These are phyloP conservation scores for Erucastrum elatum DNA, from an alignment of 345 rosid species.

Conservation along the genomic window DNA sequence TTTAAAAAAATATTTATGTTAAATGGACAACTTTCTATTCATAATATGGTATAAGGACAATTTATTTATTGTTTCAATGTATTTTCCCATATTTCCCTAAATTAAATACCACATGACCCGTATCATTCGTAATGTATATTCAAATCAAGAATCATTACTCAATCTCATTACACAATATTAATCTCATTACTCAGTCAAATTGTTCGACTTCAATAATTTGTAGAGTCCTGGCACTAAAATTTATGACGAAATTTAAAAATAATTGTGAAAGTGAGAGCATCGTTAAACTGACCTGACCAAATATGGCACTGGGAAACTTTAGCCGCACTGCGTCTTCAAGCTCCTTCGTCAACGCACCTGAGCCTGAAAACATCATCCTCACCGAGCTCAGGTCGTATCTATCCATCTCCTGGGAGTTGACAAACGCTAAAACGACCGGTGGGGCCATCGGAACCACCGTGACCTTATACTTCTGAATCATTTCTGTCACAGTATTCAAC, in stretches of 20 bases:
- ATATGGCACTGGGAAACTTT: slow-evolving; percentile 67
- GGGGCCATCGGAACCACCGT: slow-evolving; percentile 83
- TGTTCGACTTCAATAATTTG: neutral
- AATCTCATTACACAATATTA: neutral
- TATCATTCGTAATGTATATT: neutral
- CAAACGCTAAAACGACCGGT: slow-evolving; percentile 70
- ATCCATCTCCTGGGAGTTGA: slow-evolving; percentile 55
- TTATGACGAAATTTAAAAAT: neutral
- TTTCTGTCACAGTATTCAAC: slow-evolving; percentile 46
- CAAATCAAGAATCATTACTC: neutral
- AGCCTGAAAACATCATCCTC: slow-evolving; percentile 66
- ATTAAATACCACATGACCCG: neutral
- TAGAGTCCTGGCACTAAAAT: neutral
- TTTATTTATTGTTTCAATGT: no score
- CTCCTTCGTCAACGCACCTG: slow-evolving; percentile 86
- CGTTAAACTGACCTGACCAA: slow-evolving; percentile 71
- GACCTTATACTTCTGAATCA: slow-evolving; percentile 59
- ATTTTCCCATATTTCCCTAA: no score
- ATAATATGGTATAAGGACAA: no score
- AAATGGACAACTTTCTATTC: no score
- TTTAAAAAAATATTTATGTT: no score
- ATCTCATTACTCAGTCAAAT: neutral
- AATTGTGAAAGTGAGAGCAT: neutral
- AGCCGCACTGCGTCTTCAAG: slow-evolving; percentile 76
- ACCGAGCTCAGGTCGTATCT: slow-evolving; percentile 69